phyloP scores from a whole-genome alignment of 495 filamentous ascomycete species.

The Trichoderma erinaceum region DNA sequence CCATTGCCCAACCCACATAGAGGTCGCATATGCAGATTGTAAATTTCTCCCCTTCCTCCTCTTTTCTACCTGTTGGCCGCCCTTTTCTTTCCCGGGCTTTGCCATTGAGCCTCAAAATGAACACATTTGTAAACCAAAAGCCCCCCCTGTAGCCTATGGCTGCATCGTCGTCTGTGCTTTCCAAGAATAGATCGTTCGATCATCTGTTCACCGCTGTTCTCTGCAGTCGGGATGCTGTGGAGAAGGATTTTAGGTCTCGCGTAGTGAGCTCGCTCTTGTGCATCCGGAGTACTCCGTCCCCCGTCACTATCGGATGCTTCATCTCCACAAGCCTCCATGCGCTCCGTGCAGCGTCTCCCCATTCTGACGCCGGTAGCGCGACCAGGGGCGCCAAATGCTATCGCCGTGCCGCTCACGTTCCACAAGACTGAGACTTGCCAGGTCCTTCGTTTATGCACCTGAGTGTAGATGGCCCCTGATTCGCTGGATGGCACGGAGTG shows the following conservation, averaged over 20 bases:
- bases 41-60: not conserved
- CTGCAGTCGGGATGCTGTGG: constrained; percentile 13
- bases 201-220: constrained; percentile 11
- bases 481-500: not conserved
- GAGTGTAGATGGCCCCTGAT: not conserved
- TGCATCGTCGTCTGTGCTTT: not conserved
- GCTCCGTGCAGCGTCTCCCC: constrained; percentile 11
- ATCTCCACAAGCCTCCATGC: constrained; percentile 11
- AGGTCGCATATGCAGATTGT: not conserved
- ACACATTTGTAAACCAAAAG: not conserved
- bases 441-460: not conserved
- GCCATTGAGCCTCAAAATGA: not conserved
- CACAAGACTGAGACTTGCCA: constrained; percentile 12
- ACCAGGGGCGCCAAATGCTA: constrained; percentile 13
- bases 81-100: not conserved
- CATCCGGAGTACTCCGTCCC: constrained; percentile 14
- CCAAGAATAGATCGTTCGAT: constrained; percentile 12
- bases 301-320: constrained; percentile 12
- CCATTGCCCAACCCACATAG: not conserved
- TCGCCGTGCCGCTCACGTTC: constrained; percentile 13
- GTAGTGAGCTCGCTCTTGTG: constrained; percentile 8
- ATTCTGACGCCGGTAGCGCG: constrained; percentile 14
- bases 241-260: constrained; percentile 1
- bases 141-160: not conserved
- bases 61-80: not conserved